Base-by-base conservation (phyloP, 176 grass and related monocot species). In the Pontederia paniculata region DNA sequence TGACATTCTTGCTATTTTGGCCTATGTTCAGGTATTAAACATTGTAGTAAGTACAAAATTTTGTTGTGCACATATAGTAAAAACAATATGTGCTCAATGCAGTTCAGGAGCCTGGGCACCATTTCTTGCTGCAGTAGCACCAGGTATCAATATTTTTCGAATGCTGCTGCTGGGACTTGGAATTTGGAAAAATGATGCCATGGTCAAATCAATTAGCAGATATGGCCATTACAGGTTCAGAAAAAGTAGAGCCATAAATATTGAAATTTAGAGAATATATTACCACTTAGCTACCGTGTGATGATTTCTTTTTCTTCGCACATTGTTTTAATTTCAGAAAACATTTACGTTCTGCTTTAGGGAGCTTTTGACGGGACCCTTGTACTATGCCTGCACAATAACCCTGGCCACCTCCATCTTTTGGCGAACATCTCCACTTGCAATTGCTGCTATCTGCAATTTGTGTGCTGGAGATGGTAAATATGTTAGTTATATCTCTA, bases 191-290 rank as follows among this genome's bases (percentile, higher is more conserved):
- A 82, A 90, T 84, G 86, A 81, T 12, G 76, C 86, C 9, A 69
- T 90, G 45, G 65, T 90, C 65, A 90, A 90, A 62, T 97, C 93
- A 0, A 84, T 97, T 56, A 97, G 79, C 45, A 82, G 86, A 75
- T 52, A 87, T 43, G 93, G 80, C 54, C 69, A 88, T 58, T 13
- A 25, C n/a, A 90, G 83, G 91, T 97, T 62, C 7, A 6, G 28
- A 6, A 37, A 37, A 37, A 37, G 28, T 37, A 37, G 28, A 37
- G 7, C 28, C 28, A 37, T 37, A 37, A 37, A 37, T 3, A 37
- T 6, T 37, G 28, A 1, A 37, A 1, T 5, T 37, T 6, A 37
- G 28, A 2, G 28, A 6, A 37, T 37, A 37, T 3, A 0, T 37
- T 37, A 37, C 5, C 7, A 37, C 3, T 6, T 37, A 37, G 28